Base-by-base conservation (phyloP, 2,329 filamentous ascomycete genomes). In the Fusarium pininemorale region DNA sequence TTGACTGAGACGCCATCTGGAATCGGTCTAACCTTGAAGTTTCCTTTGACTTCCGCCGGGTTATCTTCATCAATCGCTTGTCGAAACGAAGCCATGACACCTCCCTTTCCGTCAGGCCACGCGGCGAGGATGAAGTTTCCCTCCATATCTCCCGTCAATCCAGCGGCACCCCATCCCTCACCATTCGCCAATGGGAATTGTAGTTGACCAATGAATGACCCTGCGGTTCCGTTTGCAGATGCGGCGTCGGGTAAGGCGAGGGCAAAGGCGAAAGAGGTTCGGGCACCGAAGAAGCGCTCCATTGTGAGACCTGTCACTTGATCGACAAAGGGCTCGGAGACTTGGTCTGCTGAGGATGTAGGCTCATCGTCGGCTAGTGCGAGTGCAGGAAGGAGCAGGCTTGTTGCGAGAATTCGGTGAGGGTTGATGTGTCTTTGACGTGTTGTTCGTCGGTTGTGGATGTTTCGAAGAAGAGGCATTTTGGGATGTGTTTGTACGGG, bases 301-400 rank as follows among this genome's bases (percentile, higher is more conserved):
- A 67, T 67, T 10, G 63, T 67, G n/a, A 67, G 65, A 6, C 65
- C 65, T 6, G 65, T 67, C 13, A 67, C 53, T 41, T 67, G 63
- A 3, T 67, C 65, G 5, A 67, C 63, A 6, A 67, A 67, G 0
- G 65, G 32, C 1, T 60, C 53, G 3, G 45, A 67, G 3, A 61
- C 16, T 39, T 67, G 65, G 0, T 35, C 20, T 3, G 13, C 22
- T 30, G 65, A 67, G 1, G 65, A 67, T 1, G 65, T 67, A 6
- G 65, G 51, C 14, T 67, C 63, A 4, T 67, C 63, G 3, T 66
- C 65, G 4, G 65, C 63, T 5, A 67, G 7, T 1, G 53, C 45
- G 9, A 67, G 53, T 0, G 63, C 65, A 0, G 63, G 53, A 12
- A 67, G 35, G 5, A 67, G 32, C 1, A 67, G 15, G 1, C 44